Conservation (phyloP, 2,329 filamentous ascomycete species). For the Fusarium guadeloupense region DNA sequence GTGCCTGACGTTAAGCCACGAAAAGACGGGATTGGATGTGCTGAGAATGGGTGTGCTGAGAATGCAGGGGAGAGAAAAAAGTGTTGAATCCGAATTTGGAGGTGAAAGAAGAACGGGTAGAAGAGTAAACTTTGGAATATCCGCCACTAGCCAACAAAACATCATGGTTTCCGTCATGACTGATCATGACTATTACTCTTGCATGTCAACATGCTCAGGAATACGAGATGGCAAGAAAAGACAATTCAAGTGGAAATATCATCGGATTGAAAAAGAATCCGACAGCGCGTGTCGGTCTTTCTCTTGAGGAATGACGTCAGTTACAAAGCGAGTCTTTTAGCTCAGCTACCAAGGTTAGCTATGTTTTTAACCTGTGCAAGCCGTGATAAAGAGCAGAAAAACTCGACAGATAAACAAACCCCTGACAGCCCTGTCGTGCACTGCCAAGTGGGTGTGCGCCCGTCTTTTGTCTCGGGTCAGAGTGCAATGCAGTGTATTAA, state of each 20-base stretch:
- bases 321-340: slow-evolving; percentile 3
- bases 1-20: slow-evolving; percentile 31
- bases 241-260: background rate
- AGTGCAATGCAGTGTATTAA: background rate
- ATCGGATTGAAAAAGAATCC: no score
- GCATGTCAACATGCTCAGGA: background rate
- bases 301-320: slow-evolving; percentile 40
- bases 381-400: background rate
- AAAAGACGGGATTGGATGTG: background rate
- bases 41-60: background rate
- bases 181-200: slow-evolving; percentile 7
- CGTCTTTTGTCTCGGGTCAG: slow-evolving; percentile 21
- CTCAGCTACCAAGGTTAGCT: background rate
- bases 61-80: slow-evolving; percentile 30
- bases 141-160: slow-evolving; percentile 6
- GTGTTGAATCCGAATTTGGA: background rate
- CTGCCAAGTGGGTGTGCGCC: slow-evolving; percentile 19
- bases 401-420: background rate
- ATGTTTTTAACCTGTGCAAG: slow-evolving; percentile 21
- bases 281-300: slow-evolving; percentile 17
- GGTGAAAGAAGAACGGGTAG: slow-evolving; percentile 9
- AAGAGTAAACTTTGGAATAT: background rate
- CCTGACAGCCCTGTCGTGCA: background rate
- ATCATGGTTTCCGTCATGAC: slow-evolving; percentile 8
- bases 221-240: slow-evolving; percentile 22